Evolutionary conservation across 1,139 yeast genomes (phyloP).

Genomic region (Debaryomyces fabryi): DNA sequence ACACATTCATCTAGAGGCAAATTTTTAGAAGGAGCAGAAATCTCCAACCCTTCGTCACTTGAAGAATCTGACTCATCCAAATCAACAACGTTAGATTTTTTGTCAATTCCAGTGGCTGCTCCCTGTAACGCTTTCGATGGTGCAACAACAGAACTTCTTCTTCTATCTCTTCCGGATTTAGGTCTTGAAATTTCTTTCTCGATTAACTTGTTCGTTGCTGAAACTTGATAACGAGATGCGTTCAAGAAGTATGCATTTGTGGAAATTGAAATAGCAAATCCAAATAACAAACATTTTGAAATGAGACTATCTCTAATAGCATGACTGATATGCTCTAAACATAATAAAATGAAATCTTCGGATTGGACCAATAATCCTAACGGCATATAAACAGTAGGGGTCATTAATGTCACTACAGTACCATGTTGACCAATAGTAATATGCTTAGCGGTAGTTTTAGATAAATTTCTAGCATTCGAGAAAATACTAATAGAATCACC

Average conservation of each 20-base stretch:
- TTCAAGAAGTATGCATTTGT: slow-evolving; percentile 83
- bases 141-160: slow-evolving; percentile 1
- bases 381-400: slow-evolving; percentile 71
- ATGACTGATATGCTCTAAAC: slow-evolving; percentile 60
- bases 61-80: slow-evolving; percentile 14
- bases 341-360: slow-evolving; percentile 62
- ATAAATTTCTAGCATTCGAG: slow-evolving; percentile 36
- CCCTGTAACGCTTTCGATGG: neutral
- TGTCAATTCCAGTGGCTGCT: neutral
- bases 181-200: slow-evolving; percentile 43
- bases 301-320: slow-evolving; percentile 85
- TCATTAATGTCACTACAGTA: slow-evolving; percentile 66
- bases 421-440: slow-evolving; percentile 50
- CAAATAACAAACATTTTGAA: slow-evolving; percentile 74
- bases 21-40: slow-evolving; percentile 24
- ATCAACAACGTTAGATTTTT: neutral
- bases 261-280: slow-evolving; percentile 73
- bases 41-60: slow-evolving; percentile 27
- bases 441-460: slow-evolving; percentile 44
- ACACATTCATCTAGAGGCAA: slow-evolving; percentile 64
- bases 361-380: slow-evolving; percentile 61
- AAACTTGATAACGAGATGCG: slow-evolving; percentile 64
- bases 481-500: slow-evolving; percentile 26
- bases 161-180: slow-evolving; percentile 12
- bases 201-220: slow-evolving; percentile 46